Base-by-base conservation (phyloP, 495 filamentous ascomycete genomes). In the Tuber magnatum region DNA sequence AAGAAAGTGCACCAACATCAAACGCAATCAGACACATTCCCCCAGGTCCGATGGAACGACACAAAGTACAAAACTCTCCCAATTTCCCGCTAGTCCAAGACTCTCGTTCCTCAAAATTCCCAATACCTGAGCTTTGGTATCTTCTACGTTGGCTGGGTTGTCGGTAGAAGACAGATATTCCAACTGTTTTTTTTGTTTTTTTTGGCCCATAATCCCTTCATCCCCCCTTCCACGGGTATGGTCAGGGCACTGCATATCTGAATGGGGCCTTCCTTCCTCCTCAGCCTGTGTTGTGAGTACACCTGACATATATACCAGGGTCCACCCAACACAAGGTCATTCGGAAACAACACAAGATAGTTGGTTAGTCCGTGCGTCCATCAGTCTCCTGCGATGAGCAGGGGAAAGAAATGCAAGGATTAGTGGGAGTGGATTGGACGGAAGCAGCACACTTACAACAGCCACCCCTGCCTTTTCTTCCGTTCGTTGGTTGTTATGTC, bases 21-120 rank as follows among this genome's bases (percentile, higher is more conserved):
- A 65, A 65, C 56, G 56, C 56, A 32, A 65, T 65, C 56, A 65
- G 56, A 65, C 28, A 65, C 56, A 65, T 65, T 35, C 14, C 16
- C 16, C 16, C 28, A 65, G 28, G 56, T 18, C 56, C 56, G 35
- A 65, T 65, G 56, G 56, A 65, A 65, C 28, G 32, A 32, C 56
- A 65, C 56, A 65, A 65, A 65, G 56, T 65, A 65, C 56, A 65
- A 65, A 65, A 65, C 56, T 8, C 56, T 14, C 56, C 28, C 28
- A 65, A 65, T 65, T 65, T 65, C 28, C 32, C 56, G 56, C 56
- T 65, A 65, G 56, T 32, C 56, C 14, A 12, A 65, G 32, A n/a
- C 56, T 35, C 16, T 18, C 16, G 12, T 35, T 32, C 32, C 56
- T 35, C 7, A 9, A 6, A 65, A 65, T 35, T 35, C 56, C 28